Conservation (phyloP, 116 monocot species). For the Posidonia oceanica region DNA sequence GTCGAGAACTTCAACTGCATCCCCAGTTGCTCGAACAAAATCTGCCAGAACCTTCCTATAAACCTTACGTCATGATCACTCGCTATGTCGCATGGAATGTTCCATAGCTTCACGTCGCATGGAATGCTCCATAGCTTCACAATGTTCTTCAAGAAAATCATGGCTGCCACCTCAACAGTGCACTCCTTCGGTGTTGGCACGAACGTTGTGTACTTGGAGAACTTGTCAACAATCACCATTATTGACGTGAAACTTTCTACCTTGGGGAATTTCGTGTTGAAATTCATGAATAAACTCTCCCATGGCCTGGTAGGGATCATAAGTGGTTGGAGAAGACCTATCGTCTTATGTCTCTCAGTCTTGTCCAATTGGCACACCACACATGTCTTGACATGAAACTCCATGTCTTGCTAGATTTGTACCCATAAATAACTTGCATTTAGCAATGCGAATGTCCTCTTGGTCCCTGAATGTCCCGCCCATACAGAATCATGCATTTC, state of each 20-base stretch:
- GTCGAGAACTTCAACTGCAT: slow-evolving; percentile 4
- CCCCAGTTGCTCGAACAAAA: slow-evolving; percentile 1
- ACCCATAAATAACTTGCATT: not conserved
- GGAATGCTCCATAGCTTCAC: not conserved
- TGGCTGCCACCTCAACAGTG: not conserved
- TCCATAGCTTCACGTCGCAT: not conserved
- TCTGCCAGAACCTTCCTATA: not conserved
- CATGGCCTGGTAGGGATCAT: not conserved
- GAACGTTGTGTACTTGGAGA: slow-evolving; percentile 1
- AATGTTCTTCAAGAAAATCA: slow-evolving; percentile 4
- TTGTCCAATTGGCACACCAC: not conserved
- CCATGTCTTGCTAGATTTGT: not conserved
- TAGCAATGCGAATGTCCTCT: not conserved
- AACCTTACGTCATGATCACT: not conserved
- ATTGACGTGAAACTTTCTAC: not conserved
- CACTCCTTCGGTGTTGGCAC: not conserved
- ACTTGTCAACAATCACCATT: not conserved
- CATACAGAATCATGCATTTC: not conserved
- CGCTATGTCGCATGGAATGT: no score
- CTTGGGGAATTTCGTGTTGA: not conserved
- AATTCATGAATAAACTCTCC: slow-evolving; percentile 1
- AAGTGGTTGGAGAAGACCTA: not conserved
- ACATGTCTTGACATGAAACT: not conserved
- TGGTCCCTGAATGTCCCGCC: not conserved
- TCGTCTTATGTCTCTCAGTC: not conserved